Conservation (phyloP, 2,329 filamentous ascomycete genomes). For the Dactylellina parvicollis region DNA sequence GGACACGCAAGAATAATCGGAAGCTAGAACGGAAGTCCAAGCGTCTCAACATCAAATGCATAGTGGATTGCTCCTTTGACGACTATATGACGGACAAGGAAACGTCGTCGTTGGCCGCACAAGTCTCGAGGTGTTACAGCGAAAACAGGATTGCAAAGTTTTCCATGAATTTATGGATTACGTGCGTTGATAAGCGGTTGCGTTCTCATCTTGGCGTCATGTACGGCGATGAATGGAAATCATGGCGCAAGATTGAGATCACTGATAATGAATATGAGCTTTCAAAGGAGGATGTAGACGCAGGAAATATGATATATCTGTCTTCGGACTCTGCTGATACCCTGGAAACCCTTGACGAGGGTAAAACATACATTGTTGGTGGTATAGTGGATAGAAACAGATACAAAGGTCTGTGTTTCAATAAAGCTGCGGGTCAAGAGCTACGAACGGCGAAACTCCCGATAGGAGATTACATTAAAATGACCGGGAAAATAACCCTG, state of each 20-base stretch:
- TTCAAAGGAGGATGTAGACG: constrained; percentile 71
- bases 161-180: constrained; percentile 77
- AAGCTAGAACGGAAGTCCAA: constrained; percentile 59
- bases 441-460: constrained; percentile 90
- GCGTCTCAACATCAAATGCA: constrained; percentile 78
- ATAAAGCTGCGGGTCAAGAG: constrained; percentile 76
- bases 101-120: constrained; percentile 79
- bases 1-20: constrained; percentile 60
- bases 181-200: constrained; percentile 79
- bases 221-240: constrained; percentile 74
- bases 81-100: constrained; percentile 85
- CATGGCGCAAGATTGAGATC: constrained; percentile 83
- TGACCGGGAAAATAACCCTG: constrained; percentile 85
- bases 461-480: constrained; percentile 93
- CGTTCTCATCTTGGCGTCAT: constrained; percentile 82
- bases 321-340: constrained; percentile 90
- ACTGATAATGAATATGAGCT: constrained; percentile 77
- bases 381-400: constrained; percentile 96
- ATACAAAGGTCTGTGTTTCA: constrained; percentile 93
- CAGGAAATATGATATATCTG: constrained; percentile 86
- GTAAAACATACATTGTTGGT: constrained; percentile 91
- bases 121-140: constrained; percentile 88
- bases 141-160: constrained; percentile 79
- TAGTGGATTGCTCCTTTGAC: constrained; percentile 94
- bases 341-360: constrained; percentile 81